Conservation (phyloP, 2,329 filamentous ascomycete genomes). For the Hortaea sp. region DNA sequence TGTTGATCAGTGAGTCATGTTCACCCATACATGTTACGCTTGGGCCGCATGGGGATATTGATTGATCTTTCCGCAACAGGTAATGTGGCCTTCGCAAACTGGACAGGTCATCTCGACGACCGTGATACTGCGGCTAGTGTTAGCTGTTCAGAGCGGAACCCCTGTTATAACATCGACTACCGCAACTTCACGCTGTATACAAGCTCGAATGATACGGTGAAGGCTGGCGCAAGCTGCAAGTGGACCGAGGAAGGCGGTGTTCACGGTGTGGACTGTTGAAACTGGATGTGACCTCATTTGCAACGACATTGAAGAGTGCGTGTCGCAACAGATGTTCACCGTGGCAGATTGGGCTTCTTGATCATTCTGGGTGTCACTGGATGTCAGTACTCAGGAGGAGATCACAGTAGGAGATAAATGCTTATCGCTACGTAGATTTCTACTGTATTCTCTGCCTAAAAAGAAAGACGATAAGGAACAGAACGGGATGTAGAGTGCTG, state of each 20-base stretch:
- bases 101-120: constrained; percentile 35
- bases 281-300: too few species aligned
- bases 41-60: not conserved
- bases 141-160: constrained; percentile 31
- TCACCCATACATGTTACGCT: not conserved
- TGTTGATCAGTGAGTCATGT: constrained; percentile 31
- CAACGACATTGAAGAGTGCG: too few species aligned
- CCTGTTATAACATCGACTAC: constrained; percentile 39
- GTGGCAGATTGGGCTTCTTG: too few species aligned
- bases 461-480: too few species aligned
- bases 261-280: constrained; percentile 17
- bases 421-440: too few species aligned
- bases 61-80: not conserved
- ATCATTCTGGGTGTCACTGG: too few species aligned
- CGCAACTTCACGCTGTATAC: not conserved
- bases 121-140: constrained; percentile 28
- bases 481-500: too few species aligned
- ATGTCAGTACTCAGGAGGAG: too few species aligned
- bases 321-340: too few species aligned
- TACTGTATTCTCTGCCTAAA: too few species aligned
- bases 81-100: constrained; percentile 39
- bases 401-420: too few species aligned
- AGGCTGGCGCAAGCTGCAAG: constrained; percentile 27
- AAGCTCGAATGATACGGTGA: constrained; percentile 23
- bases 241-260: constrained; percentile 30